Evolutionary conservation across 2,329 filamentous ascomycete genomes (phyloP).

Genomic region (Neodidymelliopsis sp.): DNA sequence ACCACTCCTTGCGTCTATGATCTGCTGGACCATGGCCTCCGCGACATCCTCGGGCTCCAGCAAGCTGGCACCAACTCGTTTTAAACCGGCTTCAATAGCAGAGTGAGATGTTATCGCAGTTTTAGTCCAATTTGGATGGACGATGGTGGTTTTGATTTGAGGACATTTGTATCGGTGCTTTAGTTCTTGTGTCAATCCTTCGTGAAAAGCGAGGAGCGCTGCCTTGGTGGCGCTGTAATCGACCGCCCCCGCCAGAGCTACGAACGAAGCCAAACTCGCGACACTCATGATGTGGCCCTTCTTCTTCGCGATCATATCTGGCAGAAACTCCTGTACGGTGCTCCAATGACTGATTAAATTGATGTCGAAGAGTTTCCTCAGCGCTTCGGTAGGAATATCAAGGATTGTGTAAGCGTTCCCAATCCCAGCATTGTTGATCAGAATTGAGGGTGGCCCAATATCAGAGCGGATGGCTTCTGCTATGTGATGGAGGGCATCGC

Average conservation of each 20-base stretch:
- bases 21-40: conserved; percentile 54
- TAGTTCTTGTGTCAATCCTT: conserved; percentile 50
- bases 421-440: conserved; percentile 50
- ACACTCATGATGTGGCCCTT: conserved; percentile 49
- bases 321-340: conserved; percentile 48
- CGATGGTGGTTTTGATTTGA: conserved; percentile 53
- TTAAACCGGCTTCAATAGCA: conserved; percentile 41
- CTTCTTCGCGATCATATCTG: conserved; percentile 47
- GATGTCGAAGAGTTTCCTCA: conserved; percentile 43
- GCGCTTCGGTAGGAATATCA: conserved; percentile 34
- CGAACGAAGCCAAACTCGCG: conserved; percentile 46
- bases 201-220: conserved; percentile 44
- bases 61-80: conserved; percentile 40
- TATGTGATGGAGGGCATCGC: conserved; percentile 34
- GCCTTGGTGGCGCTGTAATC: conserved; percentile 49
- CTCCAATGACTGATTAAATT: conserved; percentile 49
- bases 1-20: conserved; percentile 50
- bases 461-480: conserved; percentile 45
- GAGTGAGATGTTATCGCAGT: conserved; percentile 47
- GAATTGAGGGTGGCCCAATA: conserved; percentile 41
- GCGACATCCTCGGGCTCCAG: conserved; percentile 52
- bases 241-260: conserved; percentile 40
- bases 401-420: conserved; percentile 45
- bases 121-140: conserved; percentile 53
- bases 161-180: conserved; percentile 53